Evolutionary conservation across 257 asterid genomes (phyloP).

Genomic region (Anisodus tanguticus): DNA sequence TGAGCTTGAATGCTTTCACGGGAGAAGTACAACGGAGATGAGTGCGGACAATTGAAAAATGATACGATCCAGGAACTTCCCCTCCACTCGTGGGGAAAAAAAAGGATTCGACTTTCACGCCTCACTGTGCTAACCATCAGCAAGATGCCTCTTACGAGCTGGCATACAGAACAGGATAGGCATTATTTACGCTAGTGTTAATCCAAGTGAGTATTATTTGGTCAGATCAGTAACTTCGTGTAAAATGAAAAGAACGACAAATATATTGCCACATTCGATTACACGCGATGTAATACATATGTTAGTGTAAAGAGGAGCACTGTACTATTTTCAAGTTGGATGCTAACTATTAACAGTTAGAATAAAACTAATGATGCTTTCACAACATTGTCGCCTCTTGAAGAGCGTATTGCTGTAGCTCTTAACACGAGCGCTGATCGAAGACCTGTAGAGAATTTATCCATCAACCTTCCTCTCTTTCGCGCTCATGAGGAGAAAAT

Average conservation of each 20-base stretch:
- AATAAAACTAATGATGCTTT: slow-evolving; percentile 14
- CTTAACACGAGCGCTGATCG: neutral
- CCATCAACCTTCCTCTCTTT: neutral
- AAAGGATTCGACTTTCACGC: too few relatives aligned
- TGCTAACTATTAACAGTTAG: slow-evolving; percentile 27
- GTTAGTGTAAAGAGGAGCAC: slow-evolving; percentile 13
- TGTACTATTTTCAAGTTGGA: slow-evolving; percentile 27
- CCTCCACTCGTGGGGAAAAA: too few relatives aligned
- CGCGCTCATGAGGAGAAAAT: slow-evolving; percentile 8
- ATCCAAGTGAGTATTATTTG: neutral
- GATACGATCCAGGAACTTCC: too few relatives aligned
- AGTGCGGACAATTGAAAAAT: too few relatives aligned
- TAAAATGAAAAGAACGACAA: neutral
- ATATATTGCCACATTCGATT: neutral
- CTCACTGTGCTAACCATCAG: neutral
- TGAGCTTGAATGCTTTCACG: too few relatives aligned
- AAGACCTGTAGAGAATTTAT: neutral
- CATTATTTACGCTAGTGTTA: too few relatives aligned
- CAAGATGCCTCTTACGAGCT: neutral
- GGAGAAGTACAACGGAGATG: too few relatives aligned
- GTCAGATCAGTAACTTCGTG: neutral
- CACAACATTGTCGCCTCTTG: neutral
- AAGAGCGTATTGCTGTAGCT: neutral
- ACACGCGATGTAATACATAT: neutral
- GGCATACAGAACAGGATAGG: too few relatives aligned